These are phyloP conservation scores for Pichia sp. DNA, from an alignment of 1,139 yeast genomes.

Conservation along the genomic window DNA sequence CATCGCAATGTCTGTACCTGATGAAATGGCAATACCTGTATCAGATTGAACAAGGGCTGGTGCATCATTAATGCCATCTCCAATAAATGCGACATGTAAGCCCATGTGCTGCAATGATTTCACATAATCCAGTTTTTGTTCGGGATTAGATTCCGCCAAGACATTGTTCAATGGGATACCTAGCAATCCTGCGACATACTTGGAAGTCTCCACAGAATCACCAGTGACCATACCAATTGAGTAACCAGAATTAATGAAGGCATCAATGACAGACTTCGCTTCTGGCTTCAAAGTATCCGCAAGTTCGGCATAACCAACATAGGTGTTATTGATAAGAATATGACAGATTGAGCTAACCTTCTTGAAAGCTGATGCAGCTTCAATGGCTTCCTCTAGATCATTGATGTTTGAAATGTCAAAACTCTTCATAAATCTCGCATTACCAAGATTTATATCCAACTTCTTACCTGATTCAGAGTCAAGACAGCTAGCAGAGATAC, in stretches of 20 bases:
- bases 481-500: slow-evolving; percentile 47
- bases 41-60: slow-evolving; percentile 90
- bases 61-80: slow-evolving; percentile 85
- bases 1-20: slow-evolving; percentile 94
- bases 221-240: slow-evolving; percentile 91
- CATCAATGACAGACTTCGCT: slow-evolving; percentile 52
- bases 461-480: slow-evolving; percentile 6
- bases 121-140: slow-evolving; percentile 66
- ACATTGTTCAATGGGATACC: slow-evolving; percentile 62
- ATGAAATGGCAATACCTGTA: slow-evolving; percentile 83
- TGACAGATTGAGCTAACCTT: slow-evolving; percentile 25
- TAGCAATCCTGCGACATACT: slow-evolving; percentile 54
- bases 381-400: slow-evolving; percentile 13
- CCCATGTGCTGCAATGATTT: slow-evolving; percentile 40
- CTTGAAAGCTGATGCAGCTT: neutral
- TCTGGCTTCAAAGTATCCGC: slow-evolving; percentile 66
- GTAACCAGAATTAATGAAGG: slow-evolving; percentile 47
- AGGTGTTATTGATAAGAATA: slow-evolving; percentile 45
- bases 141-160: slow-evolving; percentile 73
- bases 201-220: slow-evolving; percentile 62
- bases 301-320: slow-evolving; percentile 60
- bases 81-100: slow-evolving; percentile 68
- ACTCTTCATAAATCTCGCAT: slow-evolving; percentile 36
- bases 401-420: slow-evolving; percentile 13
- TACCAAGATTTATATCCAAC: slow-evolving; percentile 50